Conservation (phyloP, 1,284 basidiomycete species). For the Spongiforma sp. region DNA sequence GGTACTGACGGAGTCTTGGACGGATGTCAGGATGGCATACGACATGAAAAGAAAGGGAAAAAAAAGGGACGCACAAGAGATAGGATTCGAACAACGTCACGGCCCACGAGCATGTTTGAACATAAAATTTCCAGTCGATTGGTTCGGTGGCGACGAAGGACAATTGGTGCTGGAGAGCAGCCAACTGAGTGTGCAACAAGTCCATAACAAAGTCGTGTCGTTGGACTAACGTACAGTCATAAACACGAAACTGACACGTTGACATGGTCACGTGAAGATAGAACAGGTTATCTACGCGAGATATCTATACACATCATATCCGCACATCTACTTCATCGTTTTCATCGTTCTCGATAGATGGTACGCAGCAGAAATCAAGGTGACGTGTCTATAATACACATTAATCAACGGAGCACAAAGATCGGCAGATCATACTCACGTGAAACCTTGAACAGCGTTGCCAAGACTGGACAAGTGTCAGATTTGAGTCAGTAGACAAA, state of each 20-base stretch:
- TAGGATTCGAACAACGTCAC: constrained; percentile 88
- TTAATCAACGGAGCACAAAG: not conserved
- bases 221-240: not conserved
- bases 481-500: not conserved
- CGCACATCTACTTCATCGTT: constrained; percentile 14
- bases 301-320: not conserved
- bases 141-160: constrained; percentile 61
- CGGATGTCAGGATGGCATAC: not conserved
- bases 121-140: constrained; percentile 76
- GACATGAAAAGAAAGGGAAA: not conserved
- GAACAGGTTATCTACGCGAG: constrained; percentile 1
- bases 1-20: constrained; percentile 67
- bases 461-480: constrained; percentile 56
- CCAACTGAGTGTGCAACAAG: constrained; percentile 59
- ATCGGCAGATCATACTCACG: constrained; percentile 52
- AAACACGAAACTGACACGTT: constrained; percentile 17
- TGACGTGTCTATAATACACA: constrained; percentile 65
- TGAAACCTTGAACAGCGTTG: constrained; percentile 88
- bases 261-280: constrained; percentile 19
- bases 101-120: constrained; percentile 76
- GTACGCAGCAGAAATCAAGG: constrained; percentile 82
- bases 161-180: constrained; percentile 57
- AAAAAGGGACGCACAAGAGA: constrained; percentile 61
- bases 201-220: constrained; percentile 48
- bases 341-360: constrained; percentile 72